Conservation (phyloP, 1,284 basidiomycete species). For the Bothia castanella region DNA sequence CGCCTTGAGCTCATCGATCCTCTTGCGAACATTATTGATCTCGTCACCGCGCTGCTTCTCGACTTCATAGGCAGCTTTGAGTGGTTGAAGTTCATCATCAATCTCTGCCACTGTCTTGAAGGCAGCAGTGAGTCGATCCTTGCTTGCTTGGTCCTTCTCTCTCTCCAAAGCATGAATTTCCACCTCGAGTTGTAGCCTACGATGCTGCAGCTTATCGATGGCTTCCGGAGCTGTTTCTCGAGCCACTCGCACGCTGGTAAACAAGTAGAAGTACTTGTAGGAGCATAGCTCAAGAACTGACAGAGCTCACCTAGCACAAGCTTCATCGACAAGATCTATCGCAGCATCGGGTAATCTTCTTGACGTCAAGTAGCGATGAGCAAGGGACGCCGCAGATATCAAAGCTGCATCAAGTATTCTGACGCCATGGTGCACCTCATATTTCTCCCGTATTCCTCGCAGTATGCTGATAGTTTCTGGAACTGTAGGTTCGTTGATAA, state of each 20-base stretch:
- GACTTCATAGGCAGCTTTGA: conserved; percentile 86
- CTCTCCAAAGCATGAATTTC: conserved; percentile 94
- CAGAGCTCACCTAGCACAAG: conserved; percentile 69
- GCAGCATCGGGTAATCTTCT: conserved; percentile 86
- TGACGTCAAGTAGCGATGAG: conserved; percentile 90
- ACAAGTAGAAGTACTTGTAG: conserved; percentile 15
- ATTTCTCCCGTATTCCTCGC: conserved; percentile 79
- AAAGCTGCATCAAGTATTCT: conserved; percentile 88
- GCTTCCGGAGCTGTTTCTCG: conserved; percentile 94
- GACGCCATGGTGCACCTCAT: conserved; percentile 85
- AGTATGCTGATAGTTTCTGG: conserved; percentile 92
- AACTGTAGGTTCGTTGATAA: conserved; percentile 90
- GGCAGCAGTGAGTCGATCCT: conserved; percentile 78
- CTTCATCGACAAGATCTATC: conserved; percentile 93
- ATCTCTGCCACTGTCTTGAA: conserved; percentile 82
- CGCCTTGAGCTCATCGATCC: conserved; percentile 87
- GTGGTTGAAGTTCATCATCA: conserved; percentile 87
- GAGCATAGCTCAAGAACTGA: background rate
- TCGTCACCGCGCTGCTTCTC: conserved; percentile 88
- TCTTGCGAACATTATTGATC: conserved; percentile 74
- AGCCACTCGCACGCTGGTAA: conserved; percentile 79
- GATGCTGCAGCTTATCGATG: conserved; percentile 91
- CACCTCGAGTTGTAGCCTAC: conserved; percentile 90
- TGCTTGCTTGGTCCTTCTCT: conserved; percentile 88
- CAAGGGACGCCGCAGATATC: conserved; percentile 88